Conservation (phyloP, 2,329 filamentous ascomycete genomes). For the Chalara sp. region DNA sequence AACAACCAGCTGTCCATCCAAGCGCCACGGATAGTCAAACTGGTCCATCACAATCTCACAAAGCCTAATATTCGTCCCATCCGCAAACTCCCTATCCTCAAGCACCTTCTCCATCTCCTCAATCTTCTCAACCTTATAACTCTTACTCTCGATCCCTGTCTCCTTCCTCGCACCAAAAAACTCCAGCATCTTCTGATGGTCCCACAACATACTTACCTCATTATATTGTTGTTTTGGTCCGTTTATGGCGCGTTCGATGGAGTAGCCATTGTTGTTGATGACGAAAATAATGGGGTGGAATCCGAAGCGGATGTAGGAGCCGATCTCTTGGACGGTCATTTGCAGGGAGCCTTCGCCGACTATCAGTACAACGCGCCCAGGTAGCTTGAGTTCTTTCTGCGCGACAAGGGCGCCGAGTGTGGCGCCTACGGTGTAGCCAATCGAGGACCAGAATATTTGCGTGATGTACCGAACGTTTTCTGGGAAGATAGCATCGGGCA, state of each 20-base stretch:
- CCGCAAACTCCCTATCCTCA: conserved; percentile 2
- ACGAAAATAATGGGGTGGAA: conserved; percentile 44
- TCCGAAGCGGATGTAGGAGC: conserved; percentile 51
- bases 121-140: conserved; percentile 42
- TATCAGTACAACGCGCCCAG: conserved; percentile 45
- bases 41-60: conserved; percentile 12
- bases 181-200: conserved; percentile 39
- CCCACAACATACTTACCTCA: conserved; percentile 44
- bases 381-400: conserved; percentile 34
- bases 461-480: conserved; percentile 39
- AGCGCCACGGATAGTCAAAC: conserved; percentile 12
- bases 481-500: conserved; percentile 43
- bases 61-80: conserved; percentile 1
- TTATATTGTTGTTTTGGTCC: conserved; percentile 48
- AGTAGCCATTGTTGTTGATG: conserved; percentile 54
- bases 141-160: conserved; percentile 24
- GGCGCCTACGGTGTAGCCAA: conserved; percentile 54
- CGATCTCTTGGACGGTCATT: conserved; percentile 59
- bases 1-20: conserved; percentile 3
- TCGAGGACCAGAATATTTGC: conserved; percentile 51
- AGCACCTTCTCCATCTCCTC: conserved; percentile 37
- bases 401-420: conserved; percentile 50
- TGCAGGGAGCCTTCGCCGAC: conserved; percentile 61
- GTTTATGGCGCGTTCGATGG: conserved; percentile 51
- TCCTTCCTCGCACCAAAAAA: conserved; percentile 41